Percentiles rank a stretch among this genome's conserved stretches.
phyloP scores from a whole-genome alignment of 2,329 filamentous ascomycete species.

The Zymoseptoria ardabiliae region DNA sequence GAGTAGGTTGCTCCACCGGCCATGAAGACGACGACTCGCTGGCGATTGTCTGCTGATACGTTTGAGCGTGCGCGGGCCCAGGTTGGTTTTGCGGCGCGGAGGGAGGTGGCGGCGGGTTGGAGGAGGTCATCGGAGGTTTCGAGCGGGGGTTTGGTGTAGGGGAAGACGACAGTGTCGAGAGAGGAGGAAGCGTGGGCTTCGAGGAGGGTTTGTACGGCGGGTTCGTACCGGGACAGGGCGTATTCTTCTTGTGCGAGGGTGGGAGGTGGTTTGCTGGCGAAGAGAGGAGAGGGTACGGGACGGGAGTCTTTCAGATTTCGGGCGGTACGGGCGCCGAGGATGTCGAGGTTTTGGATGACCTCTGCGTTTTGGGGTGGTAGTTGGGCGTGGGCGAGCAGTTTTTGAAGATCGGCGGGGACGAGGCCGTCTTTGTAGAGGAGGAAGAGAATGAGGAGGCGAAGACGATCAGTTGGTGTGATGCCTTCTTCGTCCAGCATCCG shows the following conservation, averaged over 20 bases:
- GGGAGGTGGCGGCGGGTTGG: slow-evolving; percentile 50
- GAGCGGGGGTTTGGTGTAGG: slow-evolving; percentile 49
- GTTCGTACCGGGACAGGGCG: slow-evolving; percentile 78
- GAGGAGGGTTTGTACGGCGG: slow-evolving; percentile 73
- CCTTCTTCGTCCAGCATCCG: slow-evolving; percentile 80
- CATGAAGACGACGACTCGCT: slow-evolving; percentile 89
- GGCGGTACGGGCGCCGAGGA: slow-evolving; percentile 69
- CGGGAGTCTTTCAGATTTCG: slow-evolving; percentile 71
- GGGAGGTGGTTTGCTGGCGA: slow-evolving; percentile 56
- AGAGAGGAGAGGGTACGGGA: slow-evolving; percentile 58
- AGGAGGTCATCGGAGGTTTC: slow-evolving; percentile 53
- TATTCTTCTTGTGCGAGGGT: slow-evolving; percentile 63
- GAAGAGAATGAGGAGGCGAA: slow-evolving; percentile 81
- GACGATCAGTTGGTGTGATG: slow-evolving; percentile 63
- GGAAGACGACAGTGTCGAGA: slow-evolving; percentile 39
- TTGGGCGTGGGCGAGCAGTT: slow-evolving; percentile 74
- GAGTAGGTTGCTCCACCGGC: slow-evolving; percentile 92
- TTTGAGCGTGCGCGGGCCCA: slow-evolving; percentile 77
- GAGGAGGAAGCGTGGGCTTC: slow-evolving; percentile 52
- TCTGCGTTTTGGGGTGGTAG: slow-evolving; percentile 68
- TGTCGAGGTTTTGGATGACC: slow-evolving; percentile 67
- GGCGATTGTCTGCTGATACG: slow-evolving; percentile 65
- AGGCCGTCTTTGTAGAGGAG: slow-evolving; percentile 80
- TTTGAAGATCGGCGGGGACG: slow-evolving; percentile 72
- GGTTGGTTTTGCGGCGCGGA: slow-evolving; percentile 86